These are phyloP conservation scores for Gyrodon lividus DNA, from an alignment of 768 basidiomycete genomes.

Conservation along the genomic window DNA sequence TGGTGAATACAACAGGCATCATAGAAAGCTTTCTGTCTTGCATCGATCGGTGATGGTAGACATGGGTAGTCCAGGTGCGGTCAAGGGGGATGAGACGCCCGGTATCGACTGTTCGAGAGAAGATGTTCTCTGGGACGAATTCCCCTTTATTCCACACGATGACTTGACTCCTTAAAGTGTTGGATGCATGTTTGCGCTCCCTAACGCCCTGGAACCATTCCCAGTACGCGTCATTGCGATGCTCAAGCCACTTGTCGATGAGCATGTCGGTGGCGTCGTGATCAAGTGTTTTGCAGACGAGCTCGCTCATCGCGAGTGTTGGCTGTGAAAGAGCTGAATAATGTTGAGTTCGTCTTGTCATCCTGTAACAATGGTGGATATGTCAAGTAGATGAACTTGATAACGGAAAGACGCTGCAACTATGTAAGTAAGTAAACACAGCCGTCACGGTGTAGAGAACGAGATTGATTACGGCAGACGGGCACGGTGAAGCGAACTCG, in stretches of 20 bases:
- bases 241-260: conserved; percentile 83
- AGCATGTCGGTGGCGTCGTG: conserved; percentile 75
- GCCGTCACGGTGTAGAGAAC: not conserved
- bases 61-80: conserved; percentile 79
- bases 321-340: conserved; percentile 71
- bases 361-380: conserved; percentile 2
- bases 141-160: conserved; percentile 62
- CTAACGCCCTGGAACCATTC: conserved; percentile 75
- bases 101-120: conserved; percentile 77
- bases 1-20: conserved; percentile 80
- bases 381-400: conserved; percentile 9
- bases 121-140: conserved; percentile 77
- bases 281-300: conserved; percentile 74
- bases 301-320: conserved; percentile 70
- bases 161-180: conserved; percentile 50
- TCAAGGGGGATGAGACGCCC: conserved; percentile 76
- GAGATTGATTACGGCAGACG: not conserved
- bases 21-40: conserved; percentile 69
- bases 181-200: conserved; percentile 59
- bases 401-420: not conserved
- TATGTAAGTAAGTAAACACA: not conserved
- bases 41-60: conserved; percentile 77
- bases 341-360: conserved; percentile 27
- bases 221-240: conserved; percentile 71
- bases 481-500: not conserved